Evolutionary conservation across 2,329 filamentous ascomycete genomes (phyloP), one percentile per base, ranked within the genome.

Genomic region (Sporothrix pallida): DNA sequence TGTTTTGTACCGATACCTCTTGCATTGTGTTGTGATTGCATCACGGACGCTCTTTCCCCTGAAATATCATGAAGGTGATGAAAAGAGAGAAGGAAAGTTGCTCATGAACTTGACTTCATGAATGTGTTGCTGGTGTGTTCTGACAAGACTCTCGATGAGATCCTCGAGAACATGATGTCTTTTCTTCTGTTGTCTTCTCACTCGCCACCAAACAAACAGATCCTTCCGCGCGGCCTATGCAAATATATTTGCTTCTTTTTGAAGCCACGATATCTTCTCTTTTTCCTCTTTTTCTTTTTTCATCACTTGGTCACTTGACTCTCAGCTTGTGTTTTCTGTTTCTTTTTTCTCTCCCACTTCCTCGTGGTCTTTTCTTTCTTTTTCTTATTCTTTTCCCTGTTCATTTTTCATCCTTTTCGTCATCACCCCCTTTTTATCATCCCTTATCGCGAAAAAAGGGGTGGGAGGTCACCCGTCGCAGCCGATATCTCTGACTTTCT

Each of bases 391-490:
- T n/a, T 42, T 42, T 50, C 13, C 63, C 44, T 68, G 15, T 37
- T 7, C 13, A 31, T 50, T 50, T 52, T 52, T 37, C 46, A n/a
- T 67, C 15, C 20, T 31, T 68, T 31, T n/a, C 65, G 67, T 54
- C 42, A 48, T 31, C 12, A 37, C 62, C 62, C 62, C 62, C 46
- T 68, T 68, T 17, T 52, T 23, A 31, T n/a, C 46, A 68, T 31
- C 65, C 65, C 44, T 68, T 68, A 26, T 67, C 42, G 46, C 42
- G 12, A 26, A 67, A 48, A 67, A 67, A 67, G 62, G 62, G 62
- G 62, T 67, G 62, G 42, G 20, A 17, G 20, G 20, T 26, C 42
- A 44, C 31, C 7, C 7, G 31, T 37, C 48, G 13, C 52, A 23
- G n/a, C 26, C 62, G 23, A 67, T 15, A 67, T 65, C 62, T 26